These are phyloP conservation scores for Quercus cerris DNA, from an alignment of 306 rosid species.

Conservation along the genomic window DNA sequence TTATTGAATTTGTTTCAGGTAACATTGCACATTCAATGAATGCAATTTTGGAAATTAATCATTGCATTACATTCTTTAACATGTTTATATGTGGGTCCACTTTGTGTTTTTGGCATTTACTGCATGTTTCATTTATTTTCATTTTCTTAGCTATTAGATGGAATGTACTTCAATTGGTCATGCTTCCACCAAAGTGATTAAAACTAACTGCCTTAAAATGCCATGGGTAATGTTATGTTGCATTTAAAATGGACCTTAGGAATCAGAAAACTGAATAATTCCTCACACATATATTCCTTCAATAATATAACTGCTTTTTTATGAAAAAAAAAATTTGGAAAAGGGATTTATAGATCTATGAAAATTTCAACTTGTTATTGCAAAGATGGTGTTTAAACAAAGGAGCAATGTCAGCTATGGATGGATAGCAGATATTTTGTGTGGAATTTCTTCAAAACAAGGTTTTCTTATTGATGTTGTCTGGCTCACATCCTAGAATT, in stretches of 20 bases:
- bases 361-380: background rate
- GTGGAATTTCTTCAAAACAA: background rate
- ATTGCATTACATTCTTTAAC: conserved; percentile 3
- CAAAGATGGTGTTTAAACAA: background rate
- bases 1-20: conserved; percentile 88
- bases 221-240: background rate
- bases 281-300: background rate
- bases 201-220: background rate
- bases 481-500: background rate
- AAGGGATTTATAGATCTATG: background rate
- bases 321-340: background rate
- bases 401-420: background rate
- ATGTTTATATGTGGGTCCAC: conserved; percentile 8
- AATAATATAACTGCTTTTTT: background rate
- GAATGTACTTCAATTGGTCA: background rate
- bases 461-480: background rate
- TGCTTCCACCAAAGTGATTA: background rate
- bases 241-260: background rate
- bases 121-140: background rate
- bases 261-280: background rate
- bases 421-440: background rate
- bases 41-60: conserved; percentile 13
- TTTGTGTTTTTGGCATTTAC: conserved; percentile 3
- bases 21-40: conserved; percentile 21
- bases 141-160: background rate